Evolutionary conservation across 805 yeast genomes (phyloP), one percentile per base, ranked within the genome.

Genomic region (Yarrowia deformans): DNA sequence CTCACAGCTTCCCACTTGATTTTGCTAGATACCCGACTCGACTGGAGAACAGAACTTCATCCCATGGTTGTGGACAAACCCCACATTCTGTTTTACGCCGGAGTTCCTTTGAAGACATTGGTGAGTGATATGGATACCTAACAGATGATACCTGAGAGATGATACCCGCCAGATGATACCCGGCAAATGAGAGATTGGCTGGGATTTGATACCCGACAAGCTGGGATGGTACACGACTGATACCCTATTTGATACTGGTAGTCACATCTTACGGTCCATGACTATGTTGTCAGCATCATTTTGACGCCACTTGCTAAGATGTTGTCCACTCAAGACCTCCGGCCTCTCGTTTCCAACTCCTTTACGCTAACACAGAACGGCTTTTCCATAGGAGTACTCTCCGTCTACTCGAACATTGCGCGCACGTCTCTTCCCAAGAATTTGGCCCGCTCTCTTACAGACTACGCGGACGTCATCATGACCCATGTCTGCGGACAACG

Each of bases 401-500:
- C 63, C 6, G 63, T 56, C 18, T 42, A 56, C 63, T 56, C 63
- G 10, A 23, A 40, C 37, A 40, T 56, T 12, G 63, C 63, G n/a
- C 19, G 63, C n/a, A 56, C 48, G 1, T 23, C 37, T 1, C 16
- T n/a, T 14, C 63, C 63, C 8, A 40, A 56, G 12, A 23, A 56
- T 39, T n/a, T 56, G 12, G 8, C 10, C 8, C 35, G 39, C 5
- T 9, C 37, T 2, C 49, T 56, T 2, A 16, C 63, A 0, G 63
- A 56, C 19, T 56, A 29, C 23, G 46, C 63, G 4, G 63, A 56
- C 10, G 63, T 56, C 16, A 56, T 56, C 23, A 56, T 56, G 63
- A 56, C 63, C 35, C 63, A 56, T 29, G 63, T 56, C 34, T 56
- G 63, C n/a, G 63, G 63, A 29, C 63, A 56, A n/a, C 37, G 63